Base-by-base conservation (phyloP, 2,329 filamentous ascomycete genomes). In the Metarhizium anisopliae region DNA sequence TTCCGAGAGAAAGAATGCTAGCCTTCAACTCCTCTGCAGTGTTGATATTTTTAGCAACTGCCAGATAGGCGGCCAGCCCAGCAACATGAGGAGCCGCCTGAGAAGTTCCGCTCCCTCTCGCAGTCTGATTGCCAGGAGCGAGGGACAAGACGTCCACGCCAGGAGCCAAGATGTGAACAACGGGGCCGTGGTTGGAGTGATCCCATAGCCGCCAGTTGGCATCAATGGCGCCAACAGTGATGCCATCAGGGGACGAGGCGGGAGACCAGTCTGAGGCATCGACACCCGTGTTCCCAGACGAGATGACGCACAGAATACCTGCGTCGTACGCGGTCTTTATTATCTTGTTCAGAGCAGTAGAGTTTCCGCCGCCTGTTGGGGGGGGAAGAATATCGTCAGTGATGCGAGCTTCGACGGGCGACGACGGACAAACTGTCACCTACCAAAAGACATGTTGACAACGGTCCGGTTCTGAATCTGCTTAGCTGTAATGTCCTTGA, bases 41-140 rank as follows among this genome's bases (percentile, higher is more conserved):
- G 7, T 59, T 60, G 38, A 58, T 57, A 25, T 65, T 63, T 63
- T 80, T 74, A 1, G 77, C 66, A 10, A 65, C 69, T 58, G 78
- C 64, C 35, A 85, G 66, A 64, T 85, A 85, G n/a, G 80, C 73
- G 11, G 77, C 60, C n/a, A 86, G 66, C 13, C 84, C 84, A 29
- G 80, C 73, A 54, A 86, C 73, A 63, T 85, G 82, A 0, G 83
- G 83, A 3, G 75, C 71, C 2, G 83, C 80, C 82, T 85, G 85
- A 40, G 77, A 82, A 6, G 84, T 86, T 38, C 83, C 84, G 32
- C 64, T 73, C 51, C 69, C 69, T n/a, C 66, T 76, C 29, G 78
- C 73, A 6, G 63, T 70, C 42, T 57, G 71, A 59, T 65, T 61
- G 35, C 72, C 70, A 53, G 72, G 74, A 72, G 73, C 81, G 2